phyloP scores from a whole-genome alignment of 129 eudicot genomes.

The Smallanthus sonchifolius region DNA sequence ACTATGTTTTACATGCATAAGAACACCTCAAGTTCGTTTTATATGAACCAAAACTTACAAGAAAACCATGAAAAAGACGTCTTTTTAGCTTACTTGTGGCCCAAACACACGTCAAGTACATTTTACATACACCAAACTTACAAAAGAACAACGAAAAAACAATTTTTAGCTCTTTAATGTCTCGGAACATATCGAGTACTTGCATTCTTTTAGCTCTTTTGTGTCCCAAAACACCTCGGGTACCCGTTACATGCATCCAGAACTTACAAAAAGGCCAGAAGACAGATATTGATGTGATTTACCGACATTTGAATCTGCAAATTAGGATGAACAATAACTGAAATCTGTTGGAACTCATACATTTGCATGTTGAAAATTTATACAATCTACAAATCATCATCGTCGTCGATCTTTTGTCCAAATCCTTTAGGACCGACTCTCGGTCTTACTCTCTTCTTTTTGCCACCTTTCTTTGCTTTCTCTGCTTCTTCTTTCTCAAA shows the following conservation, averaged over 20 bases:
- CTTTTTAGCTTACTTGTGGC: background rate
- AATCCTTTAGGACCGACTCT: conserved; percentile 60
- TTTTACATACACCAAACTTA: background rate
- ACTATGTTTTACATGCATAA: background rate
- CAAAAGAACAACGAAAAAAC: background rate
- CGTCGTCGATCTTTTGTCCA: conserved; percentile 45
- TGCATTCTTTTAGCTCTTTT: background rate
- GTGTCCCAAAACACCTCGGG: background rate
- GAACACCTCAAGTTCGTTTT: background rate
- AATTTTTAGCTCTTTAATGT: background rate
- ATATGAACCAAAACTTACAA: background rate
- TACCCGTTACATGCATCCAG: background rate
- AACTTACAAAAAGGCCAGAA: conserved; percentile 1
- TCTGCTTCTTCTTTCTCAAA: conserved; percentile 71
- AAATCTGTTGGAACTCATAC: background rate
- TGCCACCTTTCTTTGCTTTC: conserved; percentile 54
- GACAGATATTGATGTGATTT: background rate
- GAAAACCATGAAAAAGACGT: background rate
- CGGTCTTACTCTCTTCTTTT: conserved; percentile 42
- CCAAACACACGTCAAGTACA: background rate
- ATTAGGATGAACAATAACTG: background rate
- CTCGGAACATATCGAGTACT: background rate
- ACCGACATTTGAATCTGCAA: background rate
- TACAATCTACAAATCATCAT: conserved; percentile 28
- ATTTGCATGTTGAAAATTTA: background rate